Evolutionary conservation across 2,329 filamentous ascomycete genomes (phyloP), one percentile per base, ranked within the genome.

Genomic region (Alternaria hordeiaustralica): DNA sequence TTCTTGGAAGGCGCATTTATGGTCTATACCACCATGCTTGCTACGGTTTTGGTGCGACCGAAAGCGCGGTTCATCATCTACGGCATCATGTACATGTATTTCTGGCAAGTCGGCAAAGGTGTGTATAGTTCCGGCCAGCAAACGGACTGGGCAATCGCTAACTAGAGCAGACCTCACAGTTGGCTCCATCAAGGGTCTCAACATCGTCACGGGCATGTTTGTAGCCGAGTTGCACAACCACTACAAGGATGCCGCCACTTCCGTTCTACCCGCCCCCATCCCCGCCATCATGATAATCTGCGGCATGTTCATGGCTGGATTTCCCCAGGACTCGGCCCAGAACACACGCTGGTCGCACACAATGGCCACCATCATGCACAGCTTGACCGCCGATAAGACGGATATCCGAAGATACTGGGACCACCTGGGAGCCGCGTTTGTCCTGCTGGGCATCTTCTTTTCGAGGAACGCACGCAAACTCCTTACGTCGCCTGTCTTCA

Each of bases 121-220:
- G 71, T 67, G 71, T 44, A 15, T 11, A 36, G 5, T 10, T 28
- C 1, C 12, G 28, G 30, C 21, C n/a, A 23, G 10, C 21, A 6
- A 5, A n/a, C n/a, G 33, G 7, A 18, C 2, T 43, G 25, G 18
- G 49, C 10, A 61, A 45, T 56, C 26, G 60, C 73, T 78, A 66
- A 78, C 68, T 30, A 20, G 5, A 21, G 20, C 57, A 78, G 76
- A 72, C n/a, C 70, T 78, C 20, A 71, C 76, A 23, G 65, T 75
- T 47, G 75, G 74, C 49, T 75, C 77, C 6, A 68, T 79, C 43
- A 79, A 79, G 59, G 77, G 85, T 53, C 85, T 87, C 78, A 88
- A 88, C 75, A 86, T 89, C 72, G 87, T 88, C 76, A 86, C 85
- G 62, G 88, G 88, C 64, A 87, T 87, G 70, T 86, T 90, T 71